A percentile compares a stretch with the other conserved stretches of the same genome.
Evolutionary conservation across 352 stramenopile genomes (phyloP).

Genomic region (Stramenopiles sp.): DNA sequence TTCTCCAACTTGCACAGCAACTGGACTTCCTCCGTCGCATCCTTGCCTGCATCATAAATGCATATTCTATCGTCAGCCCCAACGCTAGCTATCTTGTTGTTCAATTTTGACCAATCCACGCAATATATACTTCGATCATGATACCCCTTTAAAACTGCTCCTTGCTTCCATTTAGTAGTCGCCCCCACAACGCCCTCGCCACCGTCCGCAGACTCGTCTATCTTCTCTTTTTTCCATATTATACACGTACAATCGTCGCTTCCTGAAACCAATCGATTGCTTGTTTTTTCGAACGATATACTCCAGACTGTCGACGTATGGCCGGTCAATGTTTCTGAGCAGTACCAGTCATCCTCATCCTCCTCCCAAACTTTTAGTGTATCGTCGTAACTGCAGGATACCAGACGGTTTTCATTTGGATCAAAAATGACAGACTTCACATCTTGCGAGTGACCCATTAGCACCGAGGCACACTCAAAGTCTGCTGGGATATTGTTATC

Average conservation of each 20-base stretch:
- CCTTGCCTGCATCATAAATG: constrained; percentile 43
- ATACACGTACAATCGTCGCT: constrained; percentile 75
- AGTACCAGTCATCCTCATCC: constrained; percentile 89
- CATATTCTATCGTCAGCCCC: constrained; percentile 70
- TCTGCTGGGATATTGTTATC: constrained; percentile 56
- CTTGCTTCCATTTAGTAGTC: constrained; percentile 53
- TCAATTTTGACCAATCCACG: constrained; percentile 64
- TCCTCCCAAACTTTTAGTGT: constrained; percentile 83
- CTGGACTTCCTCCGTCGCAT: constrained; percentile 17
- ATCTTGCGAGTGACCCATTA: constrained; percentile 84
- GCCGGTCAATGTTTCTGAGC: constrained; percentile 63
- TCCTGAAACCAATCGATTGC: constrained; percentile 51
- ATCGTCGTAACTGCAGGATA: constrained; percentile 75
- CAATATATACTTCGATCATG: constrained; percentile 73
- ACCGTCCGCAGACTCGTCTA: constrained; percentile 26
- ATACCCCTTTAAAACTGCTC: constrained; percentile 44
- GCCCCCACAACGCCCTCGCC: constrained; percentile 15
- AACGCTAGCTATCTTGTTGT: constrained; percentile 60
- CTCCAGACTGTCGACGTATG: constrained; percentile 85
- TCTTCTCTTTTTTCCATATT: constrained; percentile 61
- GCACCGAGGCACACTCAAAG: constrained; percentile 89
- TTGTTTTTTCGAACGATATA: constrained; percentile 48
- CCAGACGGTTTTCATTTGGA: constrained; percentile 47
- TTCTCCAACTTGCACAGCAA: too few species aligned
- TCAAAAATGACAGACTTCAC: constrained; percentile 87